Percentiles rank a stretch among this genome's conserved stretches.
Evolutionary conservation across 495 filamentous ascomycete genomes (phyloP).

Genomic region (Platismatia glauca): DNA sequence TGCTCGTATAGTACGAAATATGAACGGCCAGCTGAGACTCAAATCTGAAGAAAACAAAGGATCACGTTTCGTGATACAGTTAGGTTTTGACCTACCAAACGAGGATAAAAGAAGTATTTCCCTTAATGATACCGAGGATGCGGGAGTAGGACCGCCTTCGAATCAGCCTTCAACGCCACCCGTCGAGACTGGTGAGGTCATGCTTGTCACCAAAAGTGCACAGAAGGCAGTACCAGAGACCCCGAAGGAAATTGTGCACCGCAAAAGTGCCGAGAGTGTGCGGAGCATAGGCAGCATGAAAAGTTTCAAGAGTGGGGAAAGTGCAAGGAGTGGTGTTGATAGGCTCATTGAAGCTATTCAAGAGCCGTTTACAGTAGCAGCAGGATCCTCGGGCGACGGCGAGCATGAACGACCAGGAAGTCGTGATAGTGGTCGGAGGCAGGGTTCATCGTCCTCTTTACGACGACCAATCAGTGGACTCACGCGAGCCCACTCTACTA

Average conservation of each 20-base stretch:
- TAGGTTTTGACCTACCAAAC: conserved; percentile 57
- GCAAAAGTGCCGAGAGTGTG: conserved; percentile 30
- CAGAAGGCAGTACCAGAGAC: conserved; percentile 16
- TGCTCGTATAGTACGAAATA: conserved; percentile 74
- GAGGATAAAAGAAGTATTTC: conserved; percentile 26
- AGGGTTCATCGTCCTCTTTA: conserved; percentile 8
- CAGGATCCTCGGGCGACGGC: conserved; percentile 19
- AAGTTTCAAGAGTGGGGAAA: conserved; percentile 47
- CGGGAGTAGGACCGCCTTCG: conserved; percentile 10
- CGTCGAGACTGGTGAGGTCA: conserved; percentile 43
- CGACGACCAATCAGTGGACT: conserved; percentile 4
- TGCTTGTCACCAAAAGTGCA: conserved; percentile 37
- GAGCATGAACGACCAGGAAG: conserved; percentile 20
- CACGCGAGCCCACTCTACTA: conserved; percentile 10
- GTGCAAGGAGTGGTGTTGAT: conserved; percentile 59
- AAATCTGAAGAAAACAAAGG: conserved; percentile 84
- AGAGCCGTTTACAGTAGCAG: conserved; percentile 43
- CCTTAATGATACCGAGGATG: conserved; percentile 9
- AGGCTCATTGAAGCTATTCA: conserved; percentile 68
- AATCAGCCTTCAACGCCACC: conserved; percentile 28
- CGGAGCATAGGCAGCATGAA: conserved; percentile 34
- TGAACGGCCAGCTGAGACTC: conserved; percentile 80
- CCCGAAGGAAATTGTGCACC: conserved; percentile 20
- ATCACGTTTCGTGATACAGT: conserved; percentile 66
- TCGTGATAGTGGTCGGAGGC: conserved; percentile 8